Percentiles rank a stretch among this genome's conserved stretches.
These are phyloP conservation scores for Fomitopsis pulvina DNA, from an alignment of 768 basidiomycete genomes.

Conservation along the genomic window DNA sequence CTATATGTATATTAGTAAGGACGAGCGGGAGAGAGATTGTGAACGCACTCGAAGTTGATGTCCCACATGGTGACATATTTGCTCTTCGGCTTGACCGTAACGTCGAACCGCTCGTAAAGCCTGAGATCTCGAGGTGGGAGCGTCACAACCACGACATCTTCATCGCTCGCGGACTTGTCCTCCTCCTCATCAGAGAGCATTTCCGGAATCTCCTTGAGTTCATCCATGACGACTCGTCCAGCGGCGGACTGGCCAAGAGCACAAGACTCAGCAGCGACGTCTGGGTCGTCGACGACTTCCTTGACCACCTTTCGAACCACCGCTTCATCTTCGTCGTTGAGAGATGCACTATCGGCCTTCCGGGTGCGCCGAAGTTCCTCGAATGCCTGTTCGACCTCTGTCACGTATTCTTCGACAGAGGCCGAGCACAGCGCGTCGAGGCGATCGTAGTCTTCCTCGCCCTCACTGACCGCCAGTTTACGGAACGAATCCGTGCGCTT, in stretches of 20 bases:
- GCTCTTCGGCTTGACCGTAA: constrained; percentile 5
- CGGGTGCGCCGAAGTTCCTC: not conserved
- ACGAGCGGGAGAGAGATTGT: not conserved
- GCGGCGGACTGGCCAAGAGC: not conserved
- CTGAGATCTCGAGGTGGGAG: too few relatives aligned
- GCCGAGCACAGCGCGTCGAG: not conserved
- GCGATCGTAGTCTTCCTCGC: not conserved
- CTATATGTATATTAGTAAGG: not conserved
- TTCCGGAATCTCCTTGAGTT: not conserved
- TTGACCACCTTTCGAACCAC: not conserved
- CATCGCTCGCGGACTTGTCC: too few relatives aligned
- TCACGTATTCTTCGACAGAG: not conserved
- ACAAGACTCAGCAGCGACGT: not conserved
- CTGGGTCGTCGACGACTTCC: not conserved
- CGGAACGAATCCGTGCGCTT: not conserved
- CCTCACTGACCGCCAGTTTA: not conserved
- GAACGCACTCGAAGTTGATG: constrained; percentile 6
- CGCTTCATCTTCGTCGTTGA: not conserved
- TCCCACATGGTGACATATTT: constrained; percentile 12
- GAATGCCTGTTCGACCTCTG: not conserved
- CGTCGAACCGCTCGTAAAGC: constrained; percentile 3
- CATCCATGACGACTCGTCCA: not conserved
- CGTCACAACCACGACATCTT: too few relatives aligned
- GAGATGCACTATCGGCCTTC: not conserved
- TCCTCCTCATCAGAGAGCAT: not conserved